Evolutionary conservation across 805 yeast genomes (phyloP).

Genomic region (Ogataea sp.): DNA sequence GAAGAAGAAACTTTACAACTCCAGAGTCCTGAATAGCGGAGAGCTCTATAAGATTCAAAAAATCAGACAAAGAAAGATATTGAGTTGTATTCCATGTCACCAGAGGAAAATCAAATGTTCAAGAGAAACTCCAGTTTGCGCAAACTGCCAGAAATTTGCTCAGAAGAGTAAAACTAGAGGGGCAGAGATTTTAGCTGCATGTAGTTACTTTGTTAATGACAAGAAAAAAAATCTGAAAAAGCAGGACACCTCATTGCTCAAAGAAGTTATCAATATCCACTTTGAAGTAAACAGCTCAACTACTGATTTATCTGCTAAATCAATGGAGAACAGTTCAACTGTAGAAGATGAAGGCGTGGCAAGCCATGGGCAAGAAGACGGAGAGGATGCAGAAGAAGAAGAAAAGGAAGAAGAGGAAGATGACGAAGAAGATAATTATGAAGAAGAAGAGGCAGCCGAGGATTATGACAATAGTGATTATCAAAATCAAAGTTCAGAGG

Average conservation of each 20-base stretch:
- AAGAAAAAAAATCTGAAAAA: slow-evolving; percentile 34
- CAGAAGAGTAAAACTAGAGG: slow-evolving; percentile 12
- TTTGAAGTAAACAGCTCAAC: no score
- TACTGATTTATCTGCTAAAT: no score
- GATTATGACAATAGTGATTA: slow-evolving; percentile 1
- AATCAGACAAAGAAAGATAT: slow-evolving; percentile 50
- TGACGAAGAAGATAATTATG: neutral
- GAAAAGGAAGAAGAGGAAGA: neutral
- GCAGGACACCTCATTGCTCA: slow-evolving; percentile 4
- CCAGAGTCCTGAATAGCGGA: slow-evolving; percentile 19
- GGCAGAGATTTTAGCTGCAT: slow-evolving; percentile 17
- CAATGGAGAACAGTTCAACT: no score
- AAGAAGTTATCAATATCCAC: slow-evolving; percentile 5
- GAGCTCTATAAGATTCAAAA: slow-evolving; percentile 54
- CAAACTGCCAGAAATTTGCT: slow-evolving; percentile 36
- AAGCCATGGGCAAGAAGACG: no score
- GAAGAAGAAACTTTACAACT: slow-evolving; percentile 11
- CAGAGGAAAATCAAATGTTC: slow-evolving; percentile 63
- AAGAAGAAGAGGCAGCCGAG: neutral
- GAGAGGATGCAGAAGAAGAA: neutral
- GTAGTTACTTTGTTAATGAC: slow-evolving; percentile 52
- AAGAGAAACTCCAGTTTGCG: slow-evolving; percentile 50
- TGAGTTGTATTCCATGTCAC: slow-evolving; percentile 56
- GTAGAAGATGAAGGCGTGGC: no score
- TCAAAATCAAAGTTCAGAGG: slow-evolving; percentile 12